phyloP scores from a whole-genome alignment of 2,329 filamentous ascomycete species.

The Pseudocercospora vitis region DNA sequence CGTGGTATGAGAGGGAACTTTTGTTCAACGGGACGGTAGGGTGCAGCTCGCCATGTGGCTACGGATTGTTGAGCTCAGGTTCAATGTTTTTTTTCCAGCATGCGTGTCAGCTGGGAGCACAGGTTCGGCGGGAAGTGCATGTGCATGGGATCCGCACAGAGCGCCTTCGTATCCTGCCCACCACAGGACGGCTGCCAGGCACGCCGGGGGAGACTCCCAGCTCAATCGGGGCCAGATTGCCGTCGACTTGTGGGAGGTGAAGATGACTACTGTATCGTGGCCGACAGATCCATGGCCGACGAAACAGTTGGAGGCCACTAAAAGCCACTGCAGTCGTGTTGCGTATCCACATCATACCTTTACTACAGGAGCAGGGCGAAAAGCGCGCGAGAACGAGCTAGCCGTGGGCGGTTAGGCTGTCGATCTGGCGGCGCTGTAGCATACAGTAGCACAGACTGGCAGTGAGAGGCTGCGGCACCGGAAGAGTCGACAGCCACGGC shows the following conservation, averaged over 20 bases:
- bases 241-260: not conserved
- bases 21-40: not conserved
- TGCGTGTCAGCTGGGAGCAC: not conserved
- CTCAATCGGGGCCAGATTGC: constrained; percentile 4
- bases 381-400: constrained; percentile 2
- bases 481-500: too few relatives aligned
- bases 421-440: not conserved
- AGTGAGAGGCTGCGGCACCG: too few relatives aligned
- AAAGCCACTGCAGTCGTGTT: constrained; percentile 6
- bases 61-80: not conserved
- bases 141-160: not conserved
- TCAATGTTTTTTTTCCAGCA: too few relatives aligned
- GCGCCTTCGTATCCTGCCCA: constrained; percentile 1
- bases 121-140: not conserved
- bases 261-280: too few relatives aligned
- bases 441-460: constrained; percentile 1
- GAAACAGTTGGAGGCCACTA: too few relatives aligned
- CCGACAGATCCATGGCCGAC: too few relatives aligned
- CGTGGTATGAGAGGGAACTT: too few relatives aligned
- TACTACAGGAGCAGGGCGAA: too few relatives aligned
- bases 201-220: not conserved
- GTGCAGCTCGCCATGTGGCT: not conserved
- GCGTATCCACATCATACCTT: constrained; percentile 6
- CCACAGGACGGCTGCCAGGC: not conserved
- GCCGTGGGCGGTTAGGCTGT: not conserved